phyloP scores from a whole-genome alignment of 2,329 filamentous ascomycete species.

The Exophiala phaeomuriformis region DNA sequence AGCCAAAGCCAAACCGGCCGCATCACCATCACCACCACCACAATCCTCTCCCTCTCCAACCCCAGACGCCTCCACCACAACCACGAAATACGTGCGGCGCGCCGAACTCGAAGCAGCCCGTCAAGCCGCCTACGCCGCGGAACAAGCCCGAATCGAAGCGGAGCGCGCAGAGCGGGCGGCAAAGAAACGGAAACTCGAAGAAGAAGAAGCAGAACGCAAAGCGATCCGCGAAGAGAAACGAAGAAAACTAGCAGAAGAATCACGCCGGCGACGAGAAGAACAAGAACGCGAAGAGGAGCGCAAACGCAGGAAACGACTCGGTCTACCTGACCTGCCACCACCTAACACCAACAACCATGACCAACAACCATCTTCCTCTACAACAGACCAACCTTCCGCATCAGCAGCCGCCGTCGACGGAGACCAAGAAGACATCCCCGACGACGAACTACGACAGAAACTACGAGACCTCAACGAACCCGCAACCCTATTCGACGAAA shows the following conservation, averaged over 20 bases:
- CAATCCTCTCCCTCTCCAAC: constrained; percentile 18
- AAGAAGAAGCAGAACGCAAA: constrained; percentile 67
- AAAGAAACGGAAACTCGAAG: constrained; percentile 82
- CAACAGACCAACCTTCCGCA: background rate
- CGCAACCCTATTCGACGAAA: constrained; percentile 71
- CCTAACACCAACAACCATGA: constrained; percentile 29
- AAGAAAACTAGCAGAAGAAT: constrained; percentile 72
- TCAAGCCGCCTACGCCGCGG: constrained; percentile 68
- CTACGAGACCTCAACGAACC: constrained; percentile 69
- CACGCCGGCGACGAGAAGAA: constrained; percentile 59
- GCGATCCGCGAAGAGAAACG: constrained; percentile 73
- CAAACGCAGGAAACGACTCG: constrained; percentile 64
- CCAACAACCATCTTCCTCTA: background rate
- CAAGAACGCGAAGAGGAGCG: constrained; percentile 67
- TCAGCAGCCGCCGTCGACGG: constrained; percentile 27
- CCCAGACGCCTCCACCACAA: constrained; percentile 33
- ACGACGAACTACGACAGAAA: constrained; percentile 59
- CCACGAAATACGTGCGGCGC: constrained; percentile 72
- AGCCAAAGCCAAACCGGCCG: constrained; percentile 62
- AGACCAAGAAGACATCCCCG: constrained; percentile 38
- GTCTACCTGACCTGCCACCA: constrained; percentile 64
- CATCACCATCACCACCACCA: constrained; percentile 28
- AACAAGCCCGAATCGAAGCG: constrained; percentile 66
- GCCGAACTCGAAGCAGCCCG: constrained; percentile 80
- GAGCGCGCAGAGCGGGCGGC: constrained; percentile 62